Conservation (phyloP, 371 early-diverging fungal genomes). For the Dichotomocladium elegans region DNA sequence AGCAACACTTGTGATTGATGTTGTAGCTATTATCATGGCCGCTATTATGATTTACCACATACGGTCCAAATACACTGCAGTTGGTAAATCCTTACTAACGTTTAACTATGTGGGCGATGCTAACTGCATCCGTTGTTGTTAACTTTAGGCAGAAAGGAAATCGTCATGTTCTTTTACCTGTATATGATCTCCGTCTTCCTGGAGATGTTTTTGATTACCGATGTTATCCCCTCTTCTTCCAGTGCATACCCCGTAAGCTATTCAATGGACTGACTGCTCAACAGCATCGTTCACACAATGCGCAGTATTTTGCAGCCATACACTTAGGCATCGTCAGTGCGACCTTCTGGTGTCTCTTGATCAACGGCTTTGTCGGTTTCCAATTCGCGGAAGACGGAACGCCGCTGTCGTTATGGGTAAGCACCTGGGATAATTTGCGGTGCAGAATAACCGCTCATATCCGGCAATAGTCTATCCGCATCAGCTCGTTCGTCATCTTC, state of each 20-base stretch:
- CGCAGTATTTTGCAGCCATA: constrained; percentile 76
- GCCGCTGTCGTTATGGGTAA: constrained; percentile 76
- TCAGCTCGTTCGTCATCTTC: constrained; percentile 72
- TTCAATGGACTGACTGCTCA: too few relatives aligned
- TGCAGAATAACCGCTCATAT: neutral
- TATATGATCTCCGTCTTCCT: constrained; percentile 82
- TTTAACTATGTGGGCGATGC: neutral
- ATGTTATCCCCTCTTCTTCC: constrained; percentile 85
- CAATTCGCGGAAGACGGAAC: constrained; percentile 95
- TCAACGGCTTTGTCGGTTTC: constrained; percentile 91
- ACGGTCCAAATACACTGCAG: constrained; percentile 95
- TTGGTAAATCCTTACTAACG: constrained; percentile 60
- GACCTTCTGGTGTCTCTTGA: constrained; percentile 80
- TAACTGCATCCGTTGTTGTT: neutral
- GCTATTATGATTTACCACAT: constrained; percentile 96
- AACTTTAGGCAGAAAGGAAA: constrained; percentile 86
- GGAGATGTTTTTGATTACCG: constrained; percentile 85
- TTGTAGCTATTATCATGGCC: constrained; percentile 93
- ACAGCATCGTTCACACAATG: too few relatives aligned
- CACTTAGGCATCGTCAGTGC: constrained; percentile 75
- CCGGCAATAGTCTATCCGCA: constrained; percentile 64
- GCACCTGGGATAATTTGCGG: constrained; percentile 1
- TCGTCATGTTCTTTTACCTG: constrained; percentile 95
- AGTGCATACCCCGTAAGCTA: constrained; percentile 80
- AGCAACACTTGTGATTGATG: constrained; percentile 84